Conservation (phyloP, 257 asterid genomes). For the Primulina huaijiensis region DNA sequence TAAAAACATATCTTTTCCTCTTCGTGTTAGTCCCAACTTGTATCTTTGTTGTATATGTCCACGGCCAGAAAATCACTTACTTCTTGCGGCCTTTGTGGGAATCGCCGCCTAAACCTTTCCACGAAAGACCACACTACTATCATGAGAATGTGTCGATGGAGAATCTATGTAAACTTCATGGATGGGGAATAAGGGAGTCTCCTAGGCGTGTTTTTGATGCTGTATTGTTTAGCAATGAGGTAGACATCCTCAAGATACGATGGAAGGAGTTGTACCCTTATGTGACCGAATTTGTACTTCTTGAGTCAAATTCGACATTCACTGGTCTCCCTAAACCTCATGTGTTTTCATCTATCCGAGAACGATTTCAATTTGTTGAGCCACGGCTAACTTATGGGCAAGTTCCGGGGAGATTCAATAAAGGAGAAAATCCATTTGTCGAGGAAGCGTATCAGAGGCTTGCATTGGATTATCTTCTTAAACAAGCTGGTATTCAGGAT, state of each 20-base stretch:
- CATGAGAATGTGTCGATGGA: constrained; percentile 73
- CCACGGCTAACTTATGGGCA: constrained; percentile 67
- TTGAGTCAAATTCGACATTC: constrained; percentile 83
- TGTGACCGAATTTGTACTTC: constrained; percentile 70
- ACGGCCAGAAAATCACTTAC: constrained; percentile 83
- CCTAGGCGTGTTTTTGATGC: constrained; percentile 88
- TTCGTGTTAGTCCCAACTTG: constrained; percentile 56
- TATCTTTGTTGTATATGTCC: constrained; percentile 45
- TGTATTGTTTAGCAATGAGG: constrained; percentile 75
- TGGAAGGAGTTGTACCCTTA: constrained; percentile 86
- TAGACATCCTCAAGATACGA: constrained; percentile 67
- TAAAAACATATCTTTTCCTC: constrained; percentile 51
- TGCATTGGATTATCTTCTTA: constrained; percentile 67
- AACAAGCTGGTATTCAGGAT: constrained; percentile 75
- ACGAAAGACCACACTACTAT: constrained; percentile 69
- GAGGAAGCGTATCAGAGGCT: constrained; percentile 86
- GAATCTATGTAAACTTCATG: constrained; percentile 76
- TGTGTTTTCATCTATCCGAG: constrained; percentile 48
- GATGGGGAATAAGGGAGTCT: constrained; percentile 76
- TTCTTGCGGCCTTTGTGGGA: constrained; percentile 85
- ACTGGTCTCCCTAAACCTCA: constrained; percentile 75
- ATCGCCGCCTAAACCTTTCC: constrained; percentile 81
- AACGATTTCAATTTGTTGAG: constrained; percentile 63
- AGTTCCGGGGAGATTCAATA: constrained; percentile 60
- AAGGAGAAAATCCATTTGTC: constrained; percentile 77